Conservation (phyloP, 352 stramenopile species). For the Phytopythium mirpurense region DNA sequence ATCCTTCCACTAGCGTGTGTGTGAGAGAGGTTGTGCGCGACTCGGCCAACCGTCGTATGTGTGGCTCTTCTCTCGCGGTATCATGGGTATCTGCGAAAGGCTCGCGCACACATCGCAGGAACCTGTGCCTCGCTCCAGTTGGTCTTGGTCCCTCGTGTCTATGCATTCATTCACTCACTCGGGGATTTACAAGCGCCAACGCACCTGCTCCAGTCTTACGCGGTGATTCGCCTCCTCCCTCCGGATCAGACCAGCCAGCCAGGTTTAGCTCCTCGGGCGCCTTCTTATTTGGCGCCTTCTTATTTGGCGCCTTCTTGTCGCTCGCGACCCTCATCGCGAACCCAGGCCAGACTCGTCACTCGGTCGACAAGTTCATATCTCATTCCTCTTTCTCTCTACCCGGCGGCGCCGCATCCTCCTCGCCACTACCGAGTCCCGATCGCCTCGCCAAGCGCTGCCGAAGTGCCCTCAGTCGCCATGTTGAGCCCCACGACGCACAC, state of each 20-base stretch:
- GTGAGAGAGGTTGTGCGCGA: too few relatives aligned
- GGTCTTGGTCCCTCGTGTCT: neutral
- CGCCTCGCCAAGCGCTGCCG: too few relatives aligned
- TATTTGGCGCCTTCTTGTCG: neutral
- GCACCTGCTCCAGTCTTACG: too few relatives aligned
- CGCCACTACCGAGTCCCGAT: too few relatives aligned
- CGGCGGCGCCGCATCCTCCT: too few relatives aligned
- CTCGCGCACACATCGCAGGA: neutral
- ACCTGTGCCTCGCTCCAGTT: neutral
- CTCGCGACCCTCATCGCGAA: neutral
- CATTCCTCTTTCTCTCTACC: neutral
- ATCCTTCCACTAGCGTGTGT: too few relatives aligned
- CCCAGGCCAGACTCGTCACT: neutral
- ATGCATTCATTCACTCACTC: too few relatives aligned
- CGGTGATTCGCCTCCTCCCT: neutral
- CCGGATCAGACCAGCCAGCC: neutral
- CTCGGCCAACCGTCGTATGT: too few relatives aligned
- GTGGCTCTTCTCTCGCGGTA: neutral
- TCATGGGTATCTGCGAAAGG: constrained; percentile 2
- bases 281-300: neutral
- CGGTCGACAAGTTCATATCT: neutral
- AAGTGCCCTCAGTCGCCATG: neutral
- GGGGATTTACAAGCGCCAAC: neutral
- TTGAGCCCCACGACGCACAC: neutral
- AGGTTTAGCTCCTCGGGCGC: neutral